Conservation (phyloP, 2,329 filamentous ascomycete genomes). For the Mollisiaceae sp. region DNA sequence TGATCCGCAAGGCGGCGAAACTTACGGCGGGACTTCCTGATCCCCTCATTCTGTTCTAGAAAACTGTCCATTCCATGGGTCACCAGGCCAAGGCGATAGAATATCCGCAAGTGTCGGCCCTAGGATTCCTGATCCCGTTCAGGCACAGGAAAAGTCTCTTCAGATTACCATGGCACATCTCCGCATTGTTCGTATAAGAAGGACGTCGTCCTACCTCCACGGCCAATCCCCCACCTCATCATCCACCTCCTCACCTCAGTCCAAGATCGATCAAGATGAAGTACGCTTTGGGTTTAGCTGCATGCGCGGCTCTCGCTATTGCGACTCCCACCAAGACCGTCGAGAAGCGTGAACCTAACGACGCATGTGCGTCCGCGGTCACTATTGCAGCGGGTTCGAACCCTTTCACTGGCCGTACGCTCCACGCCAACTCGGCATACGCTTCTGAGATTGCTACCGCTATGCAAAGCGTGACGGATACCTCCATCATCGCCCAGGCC, state of each 20-base stretch:
- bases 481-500: slow-evolving; percentile 50
- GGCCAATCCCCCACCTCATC: slow-evolving; percentile 18
- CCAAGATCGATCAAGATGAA: slow-evolving; percentile 30
- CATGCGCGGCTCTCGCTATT: slow-evolving; percentile 30
- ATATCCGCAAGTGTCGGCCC: slow-evolving; percentile 31
- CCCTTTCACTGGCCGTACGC: slow-evolving; percentile 55
- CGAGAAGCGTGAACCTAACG: slow-evolving; percentile 25
- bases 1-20: slow-evolving; percentile 22
- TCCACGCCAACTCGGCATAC: slow-evolving; percentile 61
- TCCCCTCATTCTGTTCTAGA: slow-evolving; percentile 26
- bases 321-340: slow-evolving; percentile 31
- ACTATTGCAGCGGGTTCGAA: slow-evolving; percentile 45
- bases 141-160: slow-evolving; percentile 27
- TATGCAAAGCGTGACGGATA: slow-evolving; percentile 58
- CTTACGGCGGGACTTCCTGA: slow-evolving; percentile 27
- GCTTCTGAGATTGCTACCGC: slow-evolving; percentile 59
- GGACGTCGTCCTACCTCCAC: slow-evolving; percentile 16
- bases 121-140: slow-evolving; percentile 32
- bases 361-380: slow-evolving; percentile 32
- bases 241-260: slow-evolving; percentile 20
- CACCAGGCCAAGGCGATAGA: slow-evolving; percentile 28
- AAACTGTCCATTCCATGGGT: slow-evolving; percentile 26
- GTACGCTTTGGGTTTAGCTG: slow-evolving; percentile 33
- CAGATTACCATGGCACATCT: slow-evolving; percentile 12
- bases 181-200: slow-evolving; percentile 26